phyloP scores from a whole-genome alignment of 306 rosid genomes.

The Abrus pulchellus region DNA sequence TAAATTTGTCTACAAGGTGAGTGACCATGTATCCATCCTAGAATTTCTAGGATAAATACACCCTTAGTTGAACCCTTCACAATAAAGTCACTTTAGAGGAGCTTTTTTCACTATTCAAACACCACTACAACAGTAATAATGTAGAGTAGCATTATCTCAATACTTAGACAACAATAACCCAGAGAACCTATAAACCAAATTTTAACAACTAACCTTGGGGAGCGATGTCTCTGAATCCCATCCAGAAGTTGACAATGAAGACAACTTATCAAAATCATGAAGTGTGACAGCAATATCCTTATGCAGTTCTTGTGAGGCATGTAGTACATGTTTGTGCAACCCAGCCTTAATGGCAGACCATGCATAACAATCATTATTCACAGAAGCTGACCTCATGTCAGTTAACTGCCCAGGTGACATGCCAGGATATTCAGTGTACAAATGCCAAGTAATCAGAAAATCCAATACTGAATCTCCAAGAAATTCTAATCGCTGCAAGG shows the following conservation, averaged over 20 bases:
- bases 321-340: slow-evolving; percentile 74
- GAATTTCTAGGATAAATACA: neutral
- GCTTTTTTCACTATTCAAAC: neutral
- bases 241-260: slow-evolving; percentile 66
- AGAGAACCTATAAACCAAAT: neutral
- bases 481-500: slow-evolving; percentile 78
- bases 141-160: neutral
- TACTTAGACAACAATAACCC: neutral
- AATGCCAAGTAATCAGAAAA: slow-evolving; percentile 69
- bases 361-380: slow-evolving; percentile 82
- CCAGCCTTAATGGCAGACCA: slow-evolving; percentile 65
- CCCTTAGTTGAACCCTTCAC: neutral
- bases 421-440: slow-evolving; percentile 68
- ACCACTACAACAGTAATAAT: neutral
- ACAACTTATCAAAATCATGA: slow-evolving; percentile 41
- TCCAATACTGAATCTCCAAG: slow-evolving; percentile 83
- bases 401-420: slow-evolving; percentile 76
- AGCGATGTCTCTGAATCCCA: slow-evolving; percentile 72
- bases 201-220: slow-evolving; percentile 73
- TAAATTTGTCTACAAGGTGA: neutral
- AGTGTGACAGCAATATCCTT: slow-evolving; percentile 58
- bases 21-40: neutral
- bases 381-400: slow-evolving; percentile 83
- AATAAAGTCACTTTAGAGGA: neutral
- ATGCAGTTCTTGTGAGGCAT: slow-evolving; percentile 63